A percentile compares a stretch with the other conserved stretches of the same genome.
phyloP scores from a whole-genome alignment of 2,329 filamentous ascomycete genomes.

The Zalaria sp. region DNA sequence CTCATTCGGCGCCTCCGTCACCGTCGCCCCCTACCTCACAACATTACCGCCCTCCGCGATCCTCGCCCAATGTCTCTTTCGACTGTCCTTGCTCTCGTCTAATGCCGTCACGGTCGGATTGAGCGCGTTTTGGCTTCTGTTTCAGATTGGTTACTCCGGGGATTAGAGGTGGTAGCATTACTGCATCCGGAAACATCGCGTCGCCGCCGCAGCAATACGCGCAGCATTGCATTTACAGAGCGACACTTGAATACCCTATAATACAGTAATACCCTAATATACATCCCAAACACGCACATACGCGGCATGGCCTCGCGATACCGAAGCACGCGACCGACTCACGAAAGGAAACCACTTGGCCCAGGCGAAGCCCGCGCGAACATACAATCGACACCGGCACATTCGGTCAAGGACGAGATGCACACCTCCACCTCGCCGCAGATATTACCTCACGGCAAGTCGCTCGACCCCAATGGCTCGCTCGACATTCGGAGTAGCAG shows the following conservation, averaged over 20 bases:
- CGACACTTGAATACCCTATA: too few species aligned
- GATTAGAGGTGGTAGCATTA: background rate
- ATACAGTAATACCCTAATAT: background rate
- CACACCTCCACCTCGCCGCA: conserved; percentile 7
- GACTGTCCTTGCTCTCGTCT: background rate
- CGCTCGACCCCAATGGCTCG: conserved; percentile 27
- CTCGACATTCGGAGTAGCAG: conserved; percentile 24
- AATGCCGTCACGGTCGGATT: background rate
- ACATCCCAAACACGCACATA: background rate
- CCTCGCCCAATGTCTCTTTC: too few species aligned
- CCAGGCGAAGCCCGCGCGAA: conserved; percentile 9
- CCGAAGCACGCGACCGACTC: background rate
- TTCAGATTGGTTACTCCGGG: background rate
- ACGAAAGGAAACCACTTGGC: conserved; percentile 6
- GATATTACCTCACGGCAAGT: conserved; percentile 28
- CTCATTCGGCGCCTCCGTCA: too few species aligned
- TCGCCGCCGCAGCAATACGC: too few species aligned
- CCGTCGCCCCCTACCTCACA: too few species aligned
- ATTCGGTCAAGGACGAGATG: conserved; percentile 8
- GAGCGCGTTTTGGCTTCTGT: background rate
- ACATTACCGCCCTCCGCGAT: too few species aligned
- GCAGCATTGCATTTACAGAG: too few species aligned
- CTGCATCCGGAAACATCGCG: too few species aligned
- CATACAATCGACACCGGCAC: conserved; percentile 5
- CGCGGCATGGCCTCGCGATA: background rate